Evolutionary conservation across 1,139 yeast genomes (phyloP).

Genomic region (Blastobotrys apis): DNA sequence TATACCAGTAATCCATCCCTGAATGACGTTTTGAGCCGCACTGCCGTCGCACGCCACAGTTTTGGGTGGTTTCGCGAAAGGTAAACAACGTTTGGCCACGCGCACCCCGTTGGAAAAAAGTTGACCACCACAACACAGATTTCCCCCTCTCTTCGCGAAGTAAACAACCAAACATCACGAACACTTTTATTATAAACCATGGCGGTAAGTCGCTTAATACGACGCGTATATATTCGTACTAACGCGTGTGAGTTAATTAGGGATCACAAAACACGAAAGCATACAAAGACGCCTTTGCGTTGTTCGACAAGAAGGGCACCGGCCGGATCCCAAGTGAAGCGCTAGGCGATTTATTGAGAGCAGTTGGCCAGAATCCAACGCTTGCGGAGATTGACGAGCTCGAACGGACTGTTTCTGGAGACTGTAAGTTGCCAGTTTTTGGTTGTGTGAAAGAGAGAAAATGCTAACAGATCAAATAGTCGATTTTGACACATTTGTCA

Average conservation of each 20-base stretch:
- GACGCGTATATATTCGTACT: neutral
- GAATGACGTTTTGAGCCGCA: no score
- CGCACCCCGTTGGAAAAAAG: no score
- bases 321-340: conserved; percentile 87
- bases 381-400: conserved; percentile 79
- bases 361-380: conserved; percentile 98
- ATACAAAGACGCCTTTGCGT: conserved; percentile 94
- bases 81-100: no score
- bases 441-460: conserved; percentile 10
- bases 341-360: conserved; percentile 89
- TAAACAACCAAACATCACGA: neutral
- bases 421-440: conserved; percentile 29
- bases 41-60: no score
- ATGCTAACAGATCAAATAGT: conserved; percentile 29
- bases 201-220: neutral
- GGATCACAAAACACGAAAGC: conserved; percentile 47
- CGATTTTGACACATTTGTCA: conserved; percentile 74
- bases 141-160: neutral
- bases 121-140: neutral
- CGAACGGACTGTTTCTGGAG: conserved; percentile 44
- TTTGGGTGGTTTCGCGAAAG: no score
- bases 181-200: neutral
- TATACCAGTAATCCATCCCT: no score
- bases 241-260: no score
- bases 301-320: conserved; percentile 94